Evolutionary conservation across 129 eudicot genomes (phyloP).

Genomic region (Flaveria brownii): DNA sequence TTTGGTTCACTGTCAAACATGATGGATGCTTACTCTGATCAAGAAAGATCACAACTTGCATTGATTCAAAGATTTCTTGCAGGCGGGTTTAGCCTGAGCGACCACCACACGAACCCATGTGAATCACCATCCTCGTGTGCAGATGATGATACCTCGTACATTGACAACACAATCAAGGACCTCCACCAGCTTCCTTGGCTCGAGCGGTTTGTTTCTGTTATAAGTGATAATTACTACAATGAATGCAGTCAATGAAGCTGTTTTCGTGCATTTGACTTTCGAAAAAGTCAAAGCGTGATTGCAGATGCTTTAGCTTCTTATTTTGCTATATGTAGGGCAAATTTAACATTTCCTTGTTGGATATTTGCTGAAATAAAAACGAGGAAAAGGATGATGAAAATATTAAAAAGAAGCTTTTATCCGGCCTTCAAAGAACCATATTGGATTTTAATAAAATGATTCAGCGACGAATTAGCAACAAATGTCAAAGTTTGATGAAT

Average conservation of each 20-base stretch:
- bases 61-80: slow-evolving; percentile 81
- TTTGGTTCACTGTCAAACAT: slow-evolving; percentile 64
- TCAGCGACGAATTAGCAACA: too few species aligned
- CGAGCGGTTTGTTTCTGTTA: slow-evolving; percentile 88
- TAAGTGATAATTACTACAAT: slow-evolving; percentile 78
- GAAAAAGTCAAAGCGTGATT: slow-evolving; percentile 11
- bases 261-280: background rate
- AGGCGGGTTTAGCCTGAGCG: slow-evolving; percentile 66
- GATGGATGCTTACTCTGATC: slow-evolving; percentile 78
- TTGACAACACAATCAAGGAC: slow-evolving; percentile 79
- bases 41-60: slow-evolving; percentile 90
- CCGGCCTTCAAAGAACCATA: background rate
- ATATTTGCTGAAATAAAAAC: slow-evolving; percentile 6
- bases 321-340: background rate
- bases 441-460: background rate
- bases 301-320: background rate
- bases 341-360: background rate
- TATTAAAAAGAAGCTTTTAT: slow-evolving; percentile 8
- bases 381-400: background rate
- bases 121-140: slow-evolving; percentile 38
- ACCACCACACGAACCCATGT: slow-evolving; percentile 40
- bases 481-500: too few species aligned
- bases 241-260: slow-evolving; percentile 49
- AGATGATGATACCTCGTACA: slow-evolving; percentile 43
- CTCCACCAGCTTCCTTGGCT: slow-evolving; percentile 98